These are phyloP conservation scores for Teunomyces panamensis DNA, from an alignment of 805 yeast genomes.

Conservation along the genomic window DNA sequence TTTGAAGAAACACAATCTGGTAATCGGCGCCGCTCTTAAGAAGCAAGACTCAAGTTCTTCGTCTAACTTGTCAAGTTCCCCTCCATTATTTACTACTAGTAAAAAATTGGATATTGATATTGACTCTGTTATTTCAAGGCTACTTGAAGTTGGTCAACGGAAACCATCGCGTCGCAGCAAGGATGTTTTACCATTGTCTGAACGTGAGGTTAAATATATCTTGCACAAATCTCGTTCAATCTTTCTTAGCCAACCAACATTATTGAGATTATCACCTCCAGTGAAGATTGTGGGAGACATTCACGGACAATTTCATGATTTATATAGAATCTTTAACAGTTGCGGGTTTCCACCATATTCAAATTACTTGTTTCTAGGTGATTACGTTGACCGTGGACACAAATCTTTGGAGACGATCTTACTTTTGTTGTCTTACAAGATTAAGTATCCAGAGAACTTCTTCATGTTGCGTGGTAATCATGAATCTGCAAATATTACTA, in stretches of 20 bases:
- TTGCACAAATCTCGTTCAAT: constrained; percentile 58
- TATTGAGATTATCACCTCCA: constrained; percentile 68
- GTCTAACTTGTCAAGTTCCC: constrained; percentile 19
- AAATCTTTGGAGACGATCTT: constrained; percentile 56
- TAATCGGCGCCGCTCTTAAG: constrained; percentile 4
- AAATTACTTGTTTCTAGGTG: constrained; percentile 56
- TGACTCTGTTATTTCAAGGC: constrained; percentile 60
- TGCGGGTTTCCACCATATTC: constrained; percentile 60
- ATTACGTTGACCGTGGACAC: constrained; percentile 59
- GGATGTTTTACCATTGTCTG: constrained; percentile 49
- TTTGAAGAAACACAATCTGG: constrained; percentile 11
- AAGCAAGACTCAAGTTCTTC: constrained; percentile 13
- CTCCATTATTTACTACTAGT: constrained; percentile 17
- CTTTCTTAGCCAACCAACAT: constrained; percentile 61
- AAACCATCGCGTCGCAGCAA: constrained; percentile 20
- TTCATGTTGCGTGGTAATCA: constrained; percentile 61
- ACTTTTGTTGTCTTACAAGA: constrained; percentile 50
- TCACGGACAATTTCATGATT: constrained; percentile 63
- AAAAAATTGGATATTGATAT: constrained; percentile 43
- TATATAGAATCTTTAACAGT: constrained; percentile 52
- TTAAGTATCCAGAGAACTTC: constrained; percentile 59
- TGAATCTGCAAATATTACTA: constrained; percentile 57
- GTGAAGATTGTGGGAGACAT: constrained; percentile 84
- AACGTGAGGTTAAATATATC: constrained; percentile 54
- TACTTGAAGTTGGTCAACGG: constrained; percentile 47